These are phyloP conservation scores for Boletellus emodensis DNA, from an alignment of 768 basidiomycete genomes.

Conservation along the genomic window DNA sequence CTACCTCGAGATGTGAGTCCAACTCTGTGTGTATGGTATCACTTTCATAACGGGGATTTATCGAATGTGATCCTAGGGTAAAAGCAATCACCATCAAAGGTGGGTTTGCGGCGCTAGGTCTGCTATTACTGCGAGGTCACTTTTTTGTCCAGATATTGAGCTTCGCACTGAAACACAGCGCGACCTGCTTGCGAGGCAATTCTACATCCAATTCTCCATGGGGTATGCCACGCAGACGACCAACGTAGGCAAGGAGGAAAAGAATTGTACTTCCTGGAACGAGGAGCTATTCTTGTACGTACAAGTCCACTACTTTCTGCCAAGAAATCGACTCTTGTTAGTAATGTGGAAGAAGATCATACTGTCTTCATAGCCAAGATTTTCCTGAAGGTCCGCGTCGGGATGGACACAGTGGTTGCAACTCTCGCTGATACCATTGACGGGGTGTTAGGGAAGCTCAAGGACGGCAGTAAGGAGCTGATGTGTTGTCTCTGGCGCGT, in stretches of 20 bases:
- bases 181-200: background rate
- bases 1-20: background rate
- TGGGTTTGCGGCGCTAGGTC: background rate
- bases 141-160: constrained; percentile 3
- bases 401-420: background rate
- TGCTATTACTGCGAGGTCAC: too few relatives aligned
- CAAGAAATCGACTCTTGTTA: background rate
- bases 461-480: background rate
- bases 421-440: background rate
- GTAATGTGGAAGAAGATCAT: background rate
- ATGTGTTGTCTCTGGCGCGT: background rate
- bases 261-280: background rate
- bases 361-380: background rate
- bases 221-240: background rate
- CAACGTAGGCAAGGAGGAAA: background rate
- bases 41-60: too few relatives aligned
- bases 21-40: background rate
- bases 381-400: background rate
- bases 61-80: background rate
- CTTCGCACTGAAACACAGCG: background rate
- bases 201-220: background rate
- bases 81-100: constrained; percentile 4
- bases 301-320: background rate
- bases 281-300: background rate
- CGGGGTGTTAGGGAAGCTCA: background rate